Percentiles rank a stretch among this genome's conserved stretches.
Evolutionary conservation across 805 yeast species (phyloP).

Genomic region (Debaryomyces castellii): DNA sequence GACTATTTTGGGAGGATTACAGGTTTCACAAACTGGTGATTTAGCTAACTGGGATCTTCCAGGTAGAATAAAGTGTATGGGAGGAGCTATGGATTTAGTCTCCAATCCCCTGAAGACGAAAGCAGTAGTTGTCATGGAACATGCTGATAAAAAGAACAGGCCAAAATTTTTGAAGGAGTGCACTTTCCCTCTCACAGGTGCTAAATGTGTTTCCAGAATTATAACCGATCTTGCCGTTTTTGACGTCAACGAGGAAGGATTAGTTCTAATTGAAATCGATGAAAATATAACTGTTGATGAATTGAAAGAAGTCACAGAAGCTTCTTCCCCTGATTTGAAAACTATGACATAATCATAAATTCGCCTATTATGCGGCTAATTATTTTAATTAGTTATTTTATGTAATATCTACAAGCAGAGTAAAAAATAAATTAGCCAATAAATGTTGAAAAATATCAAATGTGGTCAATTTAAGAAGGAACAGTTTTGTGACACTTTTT

Average conservation of each 20-base stretch:
- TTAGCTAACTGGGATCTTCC: conserved; percentile 55
- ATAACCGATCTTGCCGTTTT: conserved; percentile 52
- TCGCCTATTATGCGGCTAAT: too few species aligned
- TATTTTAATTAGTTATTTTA: too few species aligned
- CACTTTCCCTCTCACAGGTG: conserved; percentile 48
- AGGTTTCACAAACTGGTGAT: conserved; percentile 48
- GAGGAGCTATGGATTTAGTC: conserved; percentile 55
- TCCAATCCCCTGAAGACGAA: conserved; percentile 44
- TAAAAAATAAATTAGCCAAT: not conserved
- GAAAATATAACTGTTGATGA: conserved; percentile 41
- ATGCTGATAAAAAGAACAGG: conserved; percentile 45
- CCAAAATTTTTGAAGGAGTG: conserved; percentile 46
- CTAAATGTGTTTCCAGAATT: conserved; percentile 42
- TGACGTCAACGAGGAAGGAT: conserved; percentile 32
- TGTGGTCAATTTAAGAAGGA: not conserved
- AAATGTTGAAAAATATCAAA: not conserved
- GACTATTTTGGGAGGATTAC: conserved; percentile 50
- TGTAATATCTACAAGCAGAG: too few species aligned
- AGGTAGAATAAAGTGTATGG: conserved; percentile 53
- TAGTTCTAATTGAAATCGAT: conserved; percentile 42
- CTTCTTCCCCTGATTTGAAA: conserved; percentile 11
- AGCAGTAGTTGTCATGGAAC: conserved; percentile 49
- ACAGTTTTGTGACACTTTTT: not conserved
- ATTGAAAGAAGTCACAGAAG: conserved; percentile 38
- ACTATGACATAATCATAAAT: too few species aligned